A percentile compares a stretch with the other conserved stretches of the same genome.
These are phyloP conservation scores for Notholithocarpus densiflorus DNA, from an alignment of 306 rosid genomes.

Conservation along the genomic window DNA sequence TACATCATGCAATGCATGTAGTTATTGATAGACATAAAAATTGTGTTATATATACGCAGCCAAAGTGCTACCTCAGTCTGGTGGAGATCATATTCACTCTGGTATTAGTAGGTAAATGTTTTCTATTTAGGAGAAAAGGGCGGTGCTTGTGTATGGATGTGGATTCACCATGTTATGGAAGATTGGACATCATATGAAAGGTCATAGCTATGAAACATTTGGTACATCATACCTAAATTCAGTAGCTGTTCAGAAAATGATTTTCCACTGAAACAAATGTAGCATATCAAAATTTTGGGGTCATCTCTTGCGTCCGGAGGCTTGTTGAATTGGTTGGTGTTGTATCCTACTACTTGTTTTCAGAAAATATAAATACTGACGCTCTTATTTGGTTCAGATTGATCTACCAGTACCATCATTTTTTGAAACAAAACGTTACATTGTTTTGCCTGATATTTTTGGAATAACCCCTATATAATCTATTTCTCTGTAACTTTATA, in stretches of 20 bases:
- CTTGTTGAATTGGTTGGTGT: background rate
- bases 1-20: too few species aligned
- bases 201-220: background rate
- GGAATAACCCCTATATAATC: background rate
- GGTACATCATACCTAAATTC: background rate
- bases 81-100: too few species aligned
- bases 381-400: background rate
- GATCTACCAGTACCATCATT: background rate
- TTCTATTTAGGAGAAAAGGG: background rate
- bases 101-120: too few species aligned
- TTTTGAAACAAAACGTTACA: background rate
- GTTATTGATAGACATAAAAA: too few species aligned
- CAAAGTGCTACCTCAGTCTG: too few species aligned
- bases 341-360: background rate
- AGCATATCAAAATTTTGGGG: background rate
- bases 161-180: background rate
- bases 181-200: background rate
- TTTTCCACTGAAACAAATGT: background rate
- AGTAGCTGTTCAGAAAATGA: background rate
- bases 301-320: background rate
- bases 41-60: too few species aligned
- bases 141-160: background rate
- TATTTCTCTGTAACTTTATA: background rate
- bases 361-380: background rate
- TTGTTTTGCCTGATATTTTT: too few species aligned